Conservation (phyloP, 208 protist genomes). For the Trypanosomatidae sp. region DNA sequence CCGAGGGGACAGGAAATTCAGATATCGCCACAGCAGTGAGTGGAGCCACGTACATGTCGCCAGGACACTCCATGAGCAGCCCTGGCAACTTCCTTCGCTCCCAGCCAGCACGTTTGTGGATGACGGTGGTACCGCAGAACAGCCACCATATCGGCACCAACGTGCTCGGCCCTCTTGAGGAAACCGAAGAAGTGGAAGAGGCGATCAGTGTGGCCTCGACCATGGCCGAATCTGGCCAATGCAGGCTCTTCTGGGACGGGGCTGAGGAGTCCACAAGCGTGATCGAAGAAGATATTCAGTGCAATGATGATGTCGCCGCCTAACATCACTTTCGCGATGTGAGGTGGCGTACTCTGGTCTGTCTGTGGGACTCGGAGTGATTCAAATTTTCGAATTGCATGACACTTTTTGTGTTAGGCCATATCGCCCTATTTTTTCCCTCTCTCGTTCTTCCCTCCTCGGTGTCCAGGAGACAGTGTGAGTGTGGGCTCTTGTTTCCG, state of each 20-base stretch:
- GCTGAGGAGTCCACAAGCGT: background rate
- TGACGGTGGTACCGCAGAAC: background rate
- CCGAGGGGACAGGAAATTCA: background rate
- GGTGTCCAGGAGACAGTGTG: background rate
- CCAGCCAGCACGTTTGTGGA: background rate
- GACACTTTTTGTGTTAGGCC: background rate
- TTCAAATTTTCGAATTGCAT: background rate
- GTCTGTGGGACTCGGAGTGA: background rate
- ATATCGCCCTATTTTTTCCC: background rate
- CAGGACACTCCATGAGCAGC: background rate
- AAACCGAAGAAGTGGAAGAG: background rate
- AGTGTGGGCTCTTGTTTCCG: background rate
- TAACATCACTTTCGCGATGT: background rate
- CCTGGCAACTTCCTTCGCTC: background rate
- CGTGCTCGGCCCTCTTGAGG: background rate
- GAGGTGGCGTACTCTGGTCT: background rate
- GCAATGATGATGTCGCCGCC: background rate
- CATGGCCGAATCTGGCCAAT: background rate
- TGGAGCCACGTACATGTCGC: background rate
- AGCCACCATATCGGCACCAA: background rate
- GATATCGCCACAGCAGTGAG: background rate
- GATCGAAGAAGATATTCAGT: constrained; percentile 10
- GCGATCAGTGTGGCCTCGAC: background rate
- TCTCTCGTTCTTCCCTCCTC: background rate
- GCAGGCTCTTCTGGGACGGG: background rate